Evolutionary conservation across 2,329 filamentous ascomycete species (phyloP).

Genomic region (Zalaria obscura): DNA sequence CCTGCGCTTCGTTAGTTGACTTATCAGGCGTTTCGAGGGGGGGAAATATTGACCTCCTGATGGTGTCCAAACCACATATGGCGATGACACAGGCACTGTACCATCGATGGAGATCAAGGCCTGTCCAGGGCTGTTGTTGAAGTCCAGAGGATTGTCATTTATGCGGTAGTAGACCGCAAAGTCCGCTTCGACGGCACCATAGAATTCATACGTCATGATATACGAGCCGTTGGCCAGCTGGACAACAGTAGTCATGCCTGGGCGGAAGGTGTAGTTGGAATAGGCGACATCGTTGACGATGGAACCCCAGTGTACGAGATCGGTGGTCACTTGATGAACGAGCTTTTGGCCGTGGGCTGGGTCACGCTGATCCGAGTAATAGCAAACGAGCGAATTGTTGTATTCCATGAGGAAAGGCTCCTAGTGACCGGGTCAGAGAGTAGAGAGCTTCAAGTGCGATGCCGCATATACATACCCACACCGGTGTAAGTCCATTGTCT

Average conservation of each 20-base stretch:
- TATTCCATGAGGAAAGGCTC: slow-evolving; percentile 53
- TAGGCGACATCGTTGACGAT: slow-evolving; percentile 50
- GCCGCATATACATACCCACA: slow-evolving; percentile 35
- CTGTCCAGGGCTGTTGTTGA: slow-evolving; percentile 25
- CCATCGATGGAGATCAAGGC: slow-evolving; percentile 31
- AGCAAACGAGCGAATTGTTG: slow-evolving; percentile 46
- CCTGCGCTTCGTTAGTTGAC: no score
- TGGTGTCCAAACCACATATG: slow-evolving; percentile 39
- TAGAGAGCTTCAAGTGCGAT: no score
- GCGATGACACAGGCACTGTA: slow-evolving; percentile 30
- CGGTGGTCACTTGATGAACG: slow-evolving; percentile 46
- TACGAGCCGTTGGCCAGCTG: slow-evolving; percentile 45
- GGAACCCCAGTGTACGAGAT: slow-evolving; percentile 45
- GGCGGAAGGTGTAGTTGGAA: slow-evolving; percentile 46
- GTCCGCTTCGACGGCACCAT: slow-evolving; percentile 27
- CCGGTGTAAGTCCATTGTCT: slow-evolving; percentile 50
- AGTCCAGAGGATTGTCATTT: slow-evolving; percentile 30
- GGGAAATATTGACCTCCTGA: slow-evolving; percentile 22
- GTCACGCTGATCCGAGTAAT: slow-evolving; percentile 60
- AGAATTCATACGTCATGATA: slow-evolving; percentile 52
- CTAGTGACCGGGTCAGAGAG: neutral
- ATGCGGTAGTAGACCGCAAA: slow-evolving; percentile 42
- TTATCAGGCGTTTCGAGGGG: no score
- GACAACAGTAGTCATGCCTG: slow-evolving; percentile 51
- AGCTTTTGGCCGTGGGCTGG: slow-evolving; percentile 53